These are phyloP conservation scores for Macrolepiota fuliginosa DNA, from an alignment of 768 basidiomycete species.

Conservation along the genomic window DNA sequence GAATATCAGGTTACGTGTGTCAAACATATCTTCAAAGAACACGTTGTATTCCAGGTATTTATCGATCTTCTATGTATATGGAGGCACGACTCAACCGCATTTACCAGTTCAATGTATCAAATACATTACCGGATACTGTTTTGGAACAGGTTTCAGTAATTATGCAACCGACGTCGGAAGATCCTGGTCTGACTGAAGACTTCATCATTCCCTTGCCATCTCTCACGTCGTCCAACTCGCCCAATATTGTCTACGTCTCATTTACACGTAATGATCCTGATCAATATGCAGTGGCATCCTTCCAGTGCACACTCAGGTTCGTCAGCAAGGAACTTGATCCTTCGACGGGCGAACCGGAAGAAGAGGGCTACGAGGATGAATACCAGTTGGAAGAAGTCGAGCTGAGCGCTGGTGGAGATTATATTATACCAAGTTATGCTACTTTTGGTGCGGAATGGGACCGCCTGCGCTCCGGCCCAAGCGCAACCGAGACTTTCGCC, in stretches of 20 bases:
- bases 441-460: slow-evolving; percentile 97
- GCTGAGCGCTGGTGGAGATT: slow-evolving; percentile 88
- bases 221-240: slow-evolving; percentile 66
- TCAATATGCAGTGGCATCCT: slow-evolving; percentile 78
- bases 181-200: slow-evolving; percentile 80
- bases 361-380: slow-evolving; percentile 98
- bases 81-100: slow-evolving; percentile 12
- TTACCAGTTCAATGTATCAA: slow-evolving; percentile 90
- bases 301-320: slow-evolving; percentile 91
- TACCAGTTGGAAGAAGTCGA: slow-evolving; percentile 97
- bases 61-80: neutral
- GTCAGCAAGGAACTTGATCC: slow-evolving; percentile 98
- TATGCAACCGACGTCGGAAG: slow-evolving; percentile 80
- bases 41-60: slow-evolving; percentile 92
- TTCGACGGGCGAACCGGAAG: slow-evolving; percentile 91
- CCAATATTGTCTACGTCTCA: slow-evolving; percentile 89
- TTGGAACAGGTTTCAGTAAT: slow-evolving; percentile 92
- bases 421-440: slow-evolving; percentile 92
- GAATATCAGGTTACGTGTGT: slow-evolving; percentile 97
- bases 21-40: slow-evolving; percentile 95
- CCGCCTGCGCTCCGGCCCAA: slow-evolving; percentile 72
- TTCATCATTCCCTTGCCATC: slow-evolving; percentile 87
- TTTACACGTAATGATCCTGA: slow-evolving; percentile 83
- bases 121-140: slow-evolving; percentile 94
- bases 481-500: slow-evolving; percentile 89